Evolutionary conservation across 495 filamentous ascomycete genomes (phyloP), one percentile per base, ranked within the genome.

Genomic region (Penicillium desertorum): DNA sequence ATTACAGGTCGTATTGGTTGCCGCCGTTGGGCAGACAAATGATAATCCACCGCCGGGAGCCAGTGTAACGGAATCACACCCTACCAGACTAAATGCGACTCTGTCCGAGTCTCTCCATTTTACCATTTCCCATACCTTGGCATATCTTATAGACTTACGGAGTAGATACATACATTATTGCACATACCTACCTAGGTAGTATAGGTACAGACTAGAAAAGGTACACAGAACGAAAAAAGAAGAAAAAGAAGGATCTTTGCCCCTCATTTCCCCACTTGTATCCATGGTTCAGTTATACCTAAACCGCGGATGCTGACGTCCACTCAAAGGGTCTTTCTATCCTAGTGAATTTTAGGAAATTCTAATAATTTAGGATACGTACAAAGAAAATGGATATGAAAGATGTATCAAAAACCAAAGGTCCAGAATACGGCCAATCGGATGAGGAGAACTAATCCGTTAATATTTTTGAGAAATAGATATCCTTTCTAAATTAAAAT

Each of bases 11-110:
- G 27, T 20, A 19, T 32, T 25, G 2, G 19, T 46, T 10, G 14
- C n/a, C 32, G 32, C 49, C 34, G 34, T 51, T 51, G 49, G 49
- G 49, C 49, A 51, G 45, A 51, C 48, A 51, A 51, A 51, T 51
- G 48, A 39, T 20, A 50, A 34, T 50, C 44, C 39, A 42, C 41
- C 41, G 16, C 11, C 44, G 42, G 42, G 23, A 23, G 22, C 23
- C 29, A 29, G 44, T 48, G 45, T 10, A 32, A 30, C 29, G 27
- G 17, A 20, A 48, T 48, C 45, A 48, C 45, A 48, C 45, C 45
- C 45, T 48, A 45, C 43, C 16, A 47, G 25, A 17, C 45, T n/a
- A 10, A 17, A 29, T 29, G 45, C 16, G 8, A 47, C 16, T 23
- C 22, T 45, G n/a, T 44, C 42, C 20, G 19, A 43, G 41, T 43